Conservation (phyloP, 2,329 filamentous ascomycete species). For the Diaporthe vexans region DNA sequence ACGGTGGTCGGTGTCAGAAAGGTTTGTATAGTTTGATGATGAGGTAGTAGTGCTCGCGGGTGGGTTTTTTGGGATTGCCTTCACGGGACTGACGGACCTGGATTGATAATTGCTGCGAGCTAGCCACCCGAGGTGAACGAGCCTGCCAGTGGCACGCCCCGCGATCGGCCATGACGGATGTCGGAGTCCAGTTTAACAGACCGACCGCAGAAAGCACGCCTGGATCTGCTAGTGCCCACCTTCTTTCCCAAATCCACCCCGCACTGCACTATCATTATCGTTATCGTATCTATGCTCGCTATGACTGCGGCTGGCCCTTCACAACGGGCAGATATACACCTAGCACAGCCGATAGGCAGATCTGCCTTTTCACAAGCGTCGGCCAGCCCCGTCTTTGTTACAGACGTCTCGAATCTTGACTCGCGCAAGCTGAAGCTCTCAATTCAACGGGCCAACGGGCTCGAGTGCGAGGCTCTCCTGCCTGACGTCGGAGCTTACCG, state of each 20-base stretch:
- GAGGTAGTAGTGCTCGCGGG: not conserved
- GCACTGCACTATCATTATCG: constrained; percentile 17
- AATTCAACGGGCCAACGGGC: constrained; percentile 1
- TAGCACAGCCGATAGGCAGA: not conserved
- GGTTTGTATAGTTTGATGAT: not conserved
- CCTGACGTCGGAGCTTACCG: constrained; percentile 35
- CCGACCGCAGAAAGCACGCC: not conserved
- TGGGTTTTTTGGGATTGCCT: constrained; percentile 4
- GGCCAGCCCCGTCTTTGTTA: constrained; percentile 21
- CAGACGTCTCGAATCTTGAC: constrained; percentile 6
- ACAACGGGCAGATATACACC: not conserved
- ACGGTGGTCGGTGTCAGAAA: not conserved
- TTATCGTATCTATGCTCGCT: not conserved
- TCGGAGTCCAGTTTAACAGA: constrained; percentile 18
- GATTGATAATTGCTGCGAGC: not conserved
- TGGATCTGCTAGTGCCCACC: not conserved
- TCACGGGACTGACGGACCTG: constrained; percentile 3
- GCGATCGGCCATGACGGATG: constrained; percentile 16
- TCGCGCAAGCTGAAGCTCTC: constrained; percentile 7
- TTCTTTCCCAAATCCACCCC: not conserved
- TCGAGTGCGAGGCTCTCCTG: not conserved
- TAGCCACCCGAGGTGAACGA: not conserved
- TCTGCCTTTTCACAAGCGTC: not conserved
- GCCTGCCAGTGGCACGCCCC: not conserved
- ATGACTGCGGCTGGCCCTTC: not conserved